phyloP scores from a whole-genome alignment of 2,329 filamentous ascomycete genomes.

The Stagonosporopsis tanaceti region DNA sequence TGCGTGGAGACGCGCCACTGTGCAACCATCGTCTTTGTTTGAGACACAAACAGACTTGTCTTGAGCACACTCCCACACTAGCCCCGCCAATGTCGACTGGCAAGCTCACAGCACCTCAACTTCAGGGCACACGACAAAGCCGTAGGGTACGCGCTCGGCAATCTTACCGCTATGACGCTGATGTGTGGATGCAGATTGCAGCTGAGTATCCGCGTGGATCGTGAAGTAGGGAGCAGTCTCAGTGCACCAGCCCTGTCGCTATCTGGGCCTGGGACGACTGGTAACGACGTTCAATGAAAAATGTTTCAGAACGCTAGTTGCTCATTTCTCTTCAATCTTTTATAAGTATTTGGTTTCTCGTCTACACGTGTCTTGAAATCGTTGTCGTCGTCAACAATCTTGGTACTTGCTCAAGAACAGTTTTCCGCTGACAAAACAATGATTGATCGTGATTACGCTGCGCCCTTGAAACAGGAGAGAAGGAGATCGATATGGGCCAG shows the following conservation, averaged over 20 bases:
- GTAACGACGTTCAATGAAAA: not conserved
- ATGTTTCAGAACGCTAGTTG: not conserved
- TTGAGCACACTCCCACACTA: constrained; percentile 1
- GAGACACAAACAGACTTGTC: constrained; percentile 13
- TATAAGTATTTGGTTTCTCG: not conserved
- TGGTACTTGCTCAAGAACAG: no score
- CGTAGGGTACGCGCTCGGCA: not conserved
- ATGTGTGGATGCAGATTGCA: constrained; percentile 15
- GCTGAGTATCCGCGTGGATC: not conserved
- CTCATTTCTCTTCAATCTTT: not conserved
- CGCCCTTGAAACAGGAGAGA: not conserved
- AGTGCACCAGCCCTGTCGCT: not conserved
- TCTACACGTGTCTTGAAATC: not conserved
- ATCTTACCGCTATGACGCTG: not conserved
- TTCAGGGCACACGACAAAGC: no score
- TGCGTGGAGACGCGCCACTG: not conserved
- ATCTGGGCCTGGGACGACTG: not conserved
- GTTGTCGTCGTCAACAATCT: not conserved
- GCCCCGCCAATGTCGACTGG: not conserved
- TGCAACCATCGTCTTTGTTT: constrained; percentile 13
- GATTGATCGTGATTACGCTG: constrained; percentile 9
- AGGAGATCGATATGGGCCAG: not conserved
- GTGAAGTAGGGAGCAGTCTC: not conserved
- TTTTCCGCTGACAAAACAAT: not conserved
- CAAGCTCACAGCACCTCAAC: no score